Evolutionary conservation across 208 protist species (phyloP).

Genomic region (Endotrypanum monterogeii): DNA sequence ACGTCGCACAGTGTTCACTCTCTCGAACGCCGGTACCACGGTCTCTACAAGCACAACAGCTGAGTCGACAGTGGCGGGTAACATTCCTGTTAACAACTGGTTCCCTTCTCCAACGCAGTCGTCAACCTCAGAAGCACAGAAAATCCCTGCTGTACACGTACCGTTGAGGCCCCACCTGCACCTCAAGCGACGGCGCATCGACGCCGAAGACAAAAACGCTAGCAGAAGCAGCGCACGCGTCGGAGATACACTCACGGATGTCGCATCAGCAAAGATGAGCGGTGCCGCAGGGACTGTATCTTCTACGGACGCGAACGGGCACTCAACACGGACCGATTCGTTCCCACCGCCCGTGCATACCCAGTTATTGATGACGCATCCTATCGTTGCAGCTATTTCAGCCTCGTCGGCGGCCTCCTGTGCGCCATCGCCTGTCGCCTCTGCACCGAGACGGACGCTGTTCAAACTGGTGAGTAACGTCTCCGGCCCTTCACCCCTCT

Average conservation of each 20-base stretch:
- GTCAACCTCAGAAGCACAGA: not conserved
- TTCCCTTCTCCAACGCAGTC: too few species aligned
- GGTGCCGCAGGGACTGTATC: not conserved
- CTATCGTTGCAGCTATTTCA: constrained; percentile 1
- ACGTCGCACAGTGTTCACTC: constrained; percentile 39
- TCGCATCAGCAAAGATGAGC: not conserved
- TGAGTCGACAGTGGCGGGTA: not conserved
- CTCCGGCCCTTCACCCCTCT: not conserved
- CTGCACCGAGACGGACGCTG: constrained; percentile 18
- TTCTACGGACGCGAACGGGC: not conserved
- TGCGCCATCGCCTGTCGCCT: not conserved
- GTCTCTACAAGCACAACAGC: not conserved
- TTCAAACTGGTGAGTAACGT: constrained; percentile 24
- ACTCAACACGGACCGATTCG: not conserved
- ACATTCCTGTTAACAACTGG: not conserved
- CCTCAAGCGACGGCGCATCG: constrained; percentile 26
- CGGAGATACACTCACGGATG: not conserved
- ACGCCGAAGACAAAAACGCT: not conserved
- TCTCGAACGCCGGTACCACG: constrained; percentile 4
- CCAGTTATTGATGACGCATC: not conserved
- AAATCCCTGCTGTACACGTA: constrained; percentile 12
- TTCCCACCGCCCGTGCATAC: not conserved
- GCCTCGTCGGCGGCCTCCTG: not conserved
- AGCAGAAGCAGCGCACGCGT: not conserved
- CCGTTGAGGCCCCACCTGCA: constrained; percentile 22